Evolutionary conservation across 306 rosid species (phyloP).

Genomic region (Cucurbita argyrosperma): DNA sequence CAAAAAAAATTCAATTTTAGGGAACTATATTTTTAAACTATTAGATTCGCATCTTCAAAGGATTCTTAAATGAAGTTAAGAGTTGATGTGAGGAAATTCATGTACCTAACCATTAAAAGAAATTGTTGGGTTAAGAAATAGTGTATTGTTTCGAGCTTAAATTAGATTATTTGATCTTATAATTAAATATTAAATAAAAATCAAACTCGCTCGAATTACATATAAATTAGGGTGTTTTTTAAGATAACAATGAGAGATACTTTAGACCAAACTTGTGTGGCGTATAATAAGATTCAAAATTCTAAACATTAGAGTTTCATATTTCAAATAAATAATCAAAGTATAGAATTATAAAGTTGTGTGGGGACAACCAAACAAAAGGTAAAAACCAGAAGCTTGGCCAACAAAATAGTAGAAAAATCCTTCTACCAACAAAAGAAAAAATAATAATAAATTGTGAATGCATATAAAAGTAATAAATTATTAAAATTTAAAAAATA

Average conservation of each 20-base stretch:
- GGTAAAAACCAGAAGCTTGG: background rate
- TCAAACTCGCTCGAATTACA: background rate
- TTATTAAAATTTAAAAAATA: too few relatives aligned
- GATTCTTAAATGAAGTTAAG: background rate
- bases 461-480: too few relatives aligned
- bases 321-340: background rate
- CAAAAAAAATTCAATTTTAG: background rate
- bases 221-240: background rate
- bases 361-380: background rate
- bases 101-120: background rate
- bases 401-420: background rate
- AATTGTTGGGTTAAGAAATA: background rate
- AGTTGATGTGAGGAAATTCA: background rate
- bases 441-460: background rate
- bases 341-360: background rate
- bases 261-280: background rate
- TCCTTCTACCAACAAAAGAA: background rate
- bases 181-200: background rate
- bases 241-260: too few relatives aligned
- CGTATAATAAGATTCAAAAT: background rate
- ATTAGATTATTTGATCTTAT: background rate
- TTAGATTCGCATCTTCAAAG: background rate
- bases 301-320: background rate
- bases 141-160: background rate
- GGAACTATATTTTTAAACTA: background rate